These are phyloP conservation scores for Penicillium daleae DNA, from an alignment of 495 filamentous ascomycete species.

Conservation along the genomic window DNA sequence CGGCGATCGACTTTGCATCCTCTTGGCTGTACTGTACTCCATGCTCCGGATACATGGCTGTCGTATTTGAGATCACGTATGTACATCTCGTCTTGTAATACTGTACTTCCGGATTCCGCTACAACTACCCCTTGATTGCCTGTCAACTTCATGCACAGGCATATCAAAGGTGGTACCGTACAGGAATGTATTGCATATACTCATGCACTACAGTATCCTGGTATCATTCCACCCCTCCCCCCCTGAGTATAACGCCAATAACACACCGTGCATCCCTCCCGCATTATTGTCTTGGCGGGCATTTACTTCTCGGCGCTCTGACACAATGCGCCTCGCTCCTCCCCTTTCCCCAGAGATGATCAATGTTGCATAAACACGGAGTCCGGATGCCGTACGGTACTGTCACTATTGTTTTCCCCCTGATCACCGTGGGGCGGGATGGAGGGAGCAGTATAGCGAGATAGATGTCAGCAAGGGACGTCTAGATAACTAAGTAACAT, in stretches of 20 bases:
- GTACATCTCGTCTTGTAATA: neutral
- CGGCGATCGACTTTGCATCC: constrained; percentile 22
- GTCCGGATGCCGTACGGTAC: too few relatives aligned
- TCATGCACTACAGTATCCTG: neutral
- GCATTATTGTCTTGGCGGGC: constrained; percentile 37
- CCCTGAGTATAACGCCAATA: constrained; percentile 35
- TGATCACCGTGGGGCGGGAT: constrained; percentile 19
- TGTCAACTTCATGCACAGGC: neutral
- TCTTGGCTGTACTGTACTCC: constrained; percentile 7
- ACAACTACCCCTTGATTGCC: constrained; percentile 8
- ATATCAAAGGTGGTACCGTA: neutral
- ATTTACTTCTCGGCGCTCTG: constrained; percentile 16
- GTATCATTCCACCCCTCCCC: constrained; percentile 6
- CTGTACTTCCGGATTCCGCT: neutral
- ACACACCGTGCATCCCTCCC: constrained; percentile 38
- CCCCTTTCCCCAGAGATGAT: constrained; percentile 4
- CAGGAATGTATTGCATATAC: neutral
- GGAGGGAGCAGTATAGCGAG: constrained; percentile 14
- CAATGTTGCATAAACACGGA: neutral
- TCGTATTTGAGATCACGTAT: neutral
- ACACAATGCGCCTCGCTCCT: constrained; percentile 5
- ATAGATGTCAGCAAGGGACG: constrained; percentile 19
- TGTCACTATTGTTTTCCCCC: neutral
- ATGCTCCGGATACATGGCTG: neutral
- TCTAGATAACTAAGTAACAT: constrained; percentile 5